These are phyloP conservation scores for Talaromyces thailandensis DNA, from an alignment of 495 filamentous ascomycete genomes.

Conservation along the genomic window DNA sequence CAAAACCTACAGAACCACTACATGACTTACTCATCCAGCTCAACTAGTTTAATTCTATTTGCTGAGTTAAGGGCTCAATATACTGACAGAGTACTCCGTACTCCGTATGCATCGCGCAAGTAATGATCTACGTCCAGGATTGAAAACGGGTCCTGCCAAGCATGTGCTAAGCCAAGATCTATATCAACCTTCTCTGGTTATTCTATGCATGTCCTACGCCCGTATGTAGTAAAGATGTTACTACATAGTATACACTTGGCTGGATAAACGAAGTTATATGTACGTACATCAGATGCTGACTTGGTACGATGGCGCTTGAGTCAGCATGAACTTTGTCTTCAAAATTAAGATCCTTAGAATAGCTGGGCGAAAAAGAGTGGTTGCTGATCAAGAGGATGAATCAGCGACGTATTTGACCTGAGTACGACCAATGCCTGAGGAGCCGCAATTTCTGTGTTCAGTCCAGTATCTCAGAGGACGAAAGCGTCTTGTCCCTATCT, in stretches of 20 bases:
- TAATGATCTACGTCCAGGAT: slow-evolving; percentile 3
- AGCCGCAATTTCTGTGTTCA: not conserved
- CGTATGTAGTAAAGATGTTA: not conserved
- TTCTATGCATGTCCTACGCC: not conserved
- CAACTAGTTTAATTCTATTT: not conserved
- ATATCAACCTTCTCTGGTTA: not conserved
- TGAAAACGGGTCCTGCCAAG: slow-evolving; percentile 1
- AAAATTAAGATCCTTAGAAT: too few relatives aligned
- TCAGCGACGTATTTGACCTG: not conserved
- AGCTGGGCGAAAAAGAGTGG: not conserved
- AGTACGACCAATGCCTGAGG: not conserved
- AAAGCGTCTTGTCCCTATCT: not conserved
- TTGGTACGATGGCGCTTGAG: not conserved
- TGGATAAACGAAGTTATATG: not conserved
- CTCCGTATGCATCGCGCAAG: not conserved
- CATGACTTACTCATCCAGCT: too few relatives aligned
- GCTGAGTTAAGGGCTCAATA: not conserved
- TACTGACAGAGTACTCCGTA: too few relatives aligned
- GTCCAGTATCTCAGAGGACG: not conserved
- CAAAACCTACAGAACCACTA: too few relatives aligned
- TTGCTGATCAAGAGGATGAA: not conserved
- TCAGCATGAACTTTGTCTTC: too few relatives aligned
- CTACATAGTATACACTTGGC: not conserved
- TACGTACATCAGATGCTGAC: not conserved
- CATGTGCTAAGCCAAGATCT: not conserved